A percentile compares a stretch with the other conserved stretches of the same genome.
Evolutionary conservation across 129 eudicot species (phyloP).

Genomic region (Flaveria linearis): DNA sequence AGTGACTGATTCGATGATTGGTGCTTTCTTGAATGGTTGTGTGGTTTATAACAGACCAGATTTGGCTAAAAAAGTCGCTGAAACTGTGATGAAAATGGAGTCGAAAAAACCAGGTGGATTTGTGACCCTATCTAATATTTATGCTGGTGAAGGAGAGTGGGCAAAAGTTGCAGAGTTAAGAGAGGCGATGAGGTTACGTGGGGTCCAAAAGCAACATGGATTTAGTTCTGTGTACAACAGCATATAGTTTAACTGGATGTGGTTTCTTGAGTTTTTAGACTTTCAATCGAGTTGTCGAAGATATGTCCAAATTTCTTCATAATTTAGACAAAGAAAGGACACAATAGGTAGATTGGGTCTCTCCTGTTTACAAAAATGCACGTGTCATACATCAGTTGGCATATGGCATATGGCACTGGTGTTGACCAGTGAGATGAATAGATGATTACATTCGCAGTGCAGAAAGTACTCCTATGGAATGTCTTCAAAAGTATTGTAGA

Average conservation of each 20-base stretch:
- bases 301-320: too few relatives aligned
- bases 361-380: too few relatives aligned
- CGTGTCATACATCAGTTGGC: too few relatives aligned
- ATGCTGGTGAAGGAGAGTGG: constrained; percentile 74
- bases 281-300: too few relatives aligned
- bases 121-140: constrained; percentile 65
- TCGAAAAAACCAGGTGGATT: constrained; percentile 52
- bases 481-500: too few relatives aligned
- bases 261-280: neutral
- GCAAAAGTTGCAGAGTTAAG: constrained; percentile 58
- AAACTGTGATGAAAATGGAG: constrained; percentile 36
- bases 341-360: too few relatives aligned
- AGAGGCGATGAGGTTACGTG: constrained; percentile 51
- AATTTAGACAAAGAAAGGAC: too few relatives aligned
- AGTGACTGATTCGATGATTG: constrained; percentile 49
- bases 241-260: neutral
- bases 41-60: constrained; percentile 64
- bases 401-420: too few relatives aligned
- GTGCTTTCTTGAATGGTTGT: constrained; percentile 81
- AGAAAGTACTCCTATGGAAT: too few relatives aligned
- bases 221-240: constrained; percentile 37
- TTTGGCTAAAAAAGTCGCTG: constrained; percentile 54
- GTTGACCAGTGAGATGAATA: too few relatives aligned
- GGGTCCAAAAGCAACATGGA: constrained; percentile 56
- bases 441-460: too few relatives aligned